Conservation (phyloP, 1,284 basidiomycete genomes). For the Athelia sp. region DNA sequence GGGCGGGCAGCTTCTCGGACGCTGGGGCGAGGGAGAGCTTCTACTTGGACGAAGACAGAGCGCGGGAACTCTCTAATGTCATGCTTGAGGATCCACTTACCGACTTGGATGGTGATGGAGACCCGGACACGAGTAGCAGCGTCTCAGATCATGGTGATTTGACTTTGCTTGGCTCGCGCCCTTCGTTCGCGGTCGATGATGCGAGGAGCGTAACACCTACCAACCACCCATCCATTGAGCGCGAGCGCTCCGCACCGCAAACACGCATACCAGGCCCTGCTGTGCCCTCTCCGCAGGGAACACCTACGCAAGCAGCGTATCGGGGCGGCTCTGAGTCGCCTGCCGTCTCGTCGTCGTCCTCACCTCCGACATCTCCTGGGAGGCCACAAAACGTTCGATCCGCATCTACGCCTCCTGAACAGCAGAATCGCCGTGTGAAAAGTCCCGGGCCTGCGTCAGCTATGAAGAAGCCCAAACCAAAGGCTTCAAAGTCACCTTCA, state of each 20-base stretch:
- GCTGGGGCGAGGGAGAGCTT: slow-evolving; percentile 52
- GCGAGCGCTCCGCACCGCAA: background rate
- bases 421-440: slow-evolving; percentile 30
- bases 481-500: slow-evolving; percentile 25
- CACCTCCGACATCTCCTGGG: slow-evolving; percentile 12
- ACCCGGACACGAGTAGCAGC: background rate
- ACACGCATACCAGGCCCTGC: slow-evolving; percentile 1
- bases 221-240: background rate
- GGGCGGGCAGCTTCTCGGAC: slow-evolving; percentile 56
- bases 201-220: slow-evolving; percentile 21
- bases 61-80: slow-evolving; percentile 41
- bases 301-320: slow-evolving; percentile 15
- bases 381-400: slow-evolving; percentile 16
- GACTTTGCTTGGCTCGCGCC: background rate
- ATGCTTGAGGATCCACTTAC: slow-evolving; percentile 68
- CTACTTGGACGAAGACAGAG: slow-evolving; percentile 58
- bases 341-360: slow-evolving; percentile 16
- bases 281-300: slow-evolving; percentile 17
- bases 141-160: background rate
- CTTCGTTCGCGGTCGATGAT: slow-evolving; percentile 6
- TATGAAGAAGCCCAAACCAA: slow-evolving; percentile 32
- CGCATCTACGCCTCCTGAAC: slow-evolving; percentile 13
- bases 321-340: slow-evolving; percentile 21
- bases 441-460: slow-evolving; percentile 40
- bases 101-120: slow-evolving; percentile 49